phyloP scores from a whole-genome alignment of 768 basidiomycete species.

The Dendrothele bispora region DNA sequence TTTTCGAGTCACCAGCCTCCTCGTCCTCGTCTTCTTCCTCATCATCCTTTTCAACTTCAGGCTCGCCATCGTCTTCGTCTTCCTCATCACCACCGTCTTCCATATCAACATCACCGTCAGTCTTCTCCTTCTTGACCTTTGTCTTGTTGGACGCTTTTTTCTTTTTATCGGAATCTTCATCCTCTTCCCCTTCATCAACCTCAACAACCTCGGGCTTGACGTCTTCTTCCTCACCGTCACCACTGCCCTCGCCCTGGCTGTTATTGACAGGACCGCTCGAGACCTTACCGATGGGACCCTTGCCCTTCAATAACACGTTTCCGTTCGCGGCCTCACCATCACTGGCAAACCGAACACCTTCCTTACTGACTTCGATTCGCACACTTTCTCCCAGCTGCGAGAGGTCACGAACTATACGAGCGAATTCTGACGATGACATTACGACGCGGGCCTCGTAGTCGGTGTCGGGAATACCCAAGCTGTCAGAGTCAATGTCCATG shows the following conservation, averaged over 20 bases:
- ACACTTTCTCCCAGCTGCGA: slow-evolving; percentile 90
- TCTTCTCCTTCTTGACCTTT: slow-evolving; percentile 42
- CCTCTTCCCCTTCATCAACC: slow-evolving; percentile 19
- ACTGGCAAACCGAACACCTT: slow-evolving; percentile 88
- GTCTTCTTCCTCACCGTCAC: slow-evolving; percentile 36
- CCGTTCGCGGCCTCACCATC: slow-evolving; percentile 97
- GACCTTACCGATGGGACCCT: slow-evolving; percentile 7
- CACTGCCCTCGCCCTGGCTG: slow-evolving; percentile 41
- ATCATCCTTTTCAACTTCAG: slow-evolving; percentile 52
- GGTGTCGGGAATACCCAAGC: slow-evolving; percentile 93
- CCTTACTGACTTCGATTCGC: slow-evolving; percentile 93
- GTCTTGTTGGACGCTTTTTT: slow-evolving; percentile 46
- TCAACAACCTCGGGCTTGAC: no score
- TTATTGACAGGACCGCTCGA: slow-evolving; percentile 30
- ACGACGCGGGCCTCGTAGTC: slow-evolving; percentile 93
- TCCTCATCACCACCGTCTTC: slow-evolving; percentile 57
- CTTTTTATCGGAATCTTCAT: slow-evolving; percentile 21
- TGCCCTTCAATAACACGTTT: slow-evolving; percentile 68
- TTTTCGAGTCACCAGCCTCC: slow-evolving; percentile 58
- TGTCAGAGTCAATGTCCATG: slow-evolving; percentile 98
- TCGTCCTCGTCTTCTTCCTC: slow-evolving; percentile 49
- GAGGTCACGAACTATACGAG: slow-evolving; percentile 91
- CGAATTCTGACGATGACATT: slow-evolving; percentile 84
- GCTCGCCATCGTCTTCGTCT: slow-evolving; percentile 45
- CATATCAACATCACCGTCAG: slow-evolving; percentile 47